These are phyloP conservation scores for Aspergillus pseudoterreus DNA, from an alignment of 2,329 filamentous ascomycete species.

Conservation along the genomic window DNA sequence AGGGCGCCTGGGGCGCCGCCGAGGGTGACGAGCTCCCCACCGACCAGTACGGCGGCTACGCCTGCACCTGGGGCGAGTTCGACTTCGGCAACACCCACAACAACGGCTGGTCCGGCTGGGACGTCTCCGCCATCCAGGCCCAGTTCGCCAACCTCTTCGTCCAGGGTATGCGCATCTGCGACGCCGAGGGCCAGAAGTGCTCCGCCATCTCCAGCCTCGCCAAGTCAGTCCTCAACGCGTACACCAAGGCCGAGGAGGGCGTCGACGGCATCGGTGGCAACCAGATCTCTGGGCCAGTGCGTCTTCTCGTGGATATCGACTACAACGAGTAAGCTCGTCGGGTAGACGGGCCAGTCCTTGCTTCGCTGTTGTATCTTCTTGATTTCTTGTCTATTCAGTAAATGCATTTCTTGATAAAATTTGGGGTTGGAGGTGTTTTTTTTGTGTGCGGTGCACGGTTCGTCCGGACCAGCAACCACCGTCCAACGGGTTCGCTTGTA, in stretches of 20 bases:
- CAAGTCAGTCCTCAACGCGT: conserved; percentile 27
- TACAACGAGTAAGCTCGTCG: conserved; percentile 16
- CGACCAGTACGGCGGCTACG: conserved; percentile 26
- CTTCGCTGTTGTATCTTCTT: conserved; percentile 6
- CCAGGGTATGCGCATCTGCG: conserved; percentile 38
- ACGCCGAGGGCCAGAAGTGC: conserved; percentile 23
- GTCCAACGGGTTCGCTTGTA: conserved; percentile 6
- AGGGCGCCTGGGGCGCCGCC: conserved; percentile 35
- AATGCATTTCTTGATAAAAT: conserved; percentile 5
- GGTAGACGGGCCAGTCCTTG: conserved; percentile 1
- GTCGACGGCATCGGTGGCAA: conserved; percentile 29
- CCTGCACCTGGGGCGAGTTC: conserved; percentile 42
- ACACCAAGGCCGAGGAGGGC: conserved; percentile 25
- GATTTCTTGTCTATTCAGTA: conserved; percentile 8
- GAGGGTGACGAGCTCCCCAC: conserved; percentile 25
- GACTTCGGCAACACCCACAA: conserved; percentile 33
- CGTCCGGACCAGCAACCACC: conserved; percentile 1
- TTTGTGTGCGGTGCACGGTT: neutral
- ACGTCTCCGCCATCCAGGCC: conserved; percentile 39
- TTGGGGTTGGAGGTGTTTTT: conserved; percentile 12
- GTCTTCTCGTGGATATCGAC: conserved; percentile 30
- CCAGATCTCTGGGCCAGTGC: conserved; percentile 24
- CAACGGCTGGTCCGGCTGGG: conserved; percentile 33
- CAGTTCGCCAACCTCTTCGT: conserved; percentile 23
- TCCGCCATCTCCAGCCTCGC: conserved; percentile 27